Evolutionary conservation across 129 eudicot genomes (phyloP), one percentile per base, ranked within the genome.

Genomic region (sunflower (Helianthus annuus)): DNA sequence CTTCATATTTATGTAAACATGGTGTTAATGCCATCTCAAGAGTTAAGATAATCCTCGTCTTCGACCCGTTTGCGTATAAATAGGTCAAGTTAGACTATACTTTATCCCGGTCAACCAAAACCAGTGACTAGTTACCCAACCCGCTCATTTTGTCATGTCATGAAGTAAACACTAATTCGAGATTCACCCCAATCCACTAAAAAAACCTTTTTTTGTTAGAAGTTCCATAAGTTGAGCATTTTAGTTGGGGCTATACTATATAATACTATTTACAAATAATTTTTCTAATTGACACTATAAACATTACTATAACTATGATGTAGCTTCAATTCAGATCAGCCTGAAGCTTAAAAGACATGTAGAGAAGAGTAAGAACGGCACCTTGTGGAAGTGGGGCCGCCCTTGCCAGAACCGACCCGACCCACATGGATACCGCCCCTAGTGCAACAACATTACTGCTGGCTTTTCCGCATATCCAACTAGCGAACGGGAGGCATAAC

Each of bases 381-480:
- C 98, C 98, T 78, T 93, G 98, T 2, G 96, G 98, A 79, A 89
- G 58, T 61, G 96, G 96, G 58, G 83, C 90, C 53, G 76, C 67
- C 62, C 95, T 79, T 52, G 91, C 86, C 27, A 92, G 75, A 81
- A 73, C 82, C 38, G 96, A 83, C 45, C 95, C 88, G 24, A 89
- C 79, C 96, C 96, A 93, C 90, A 93, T 76, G 62, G 92, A 92
- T 9, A 80, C 81, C 13, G 87, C 87, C 66, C 82, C 90, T 3
- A 89, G 13, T 27, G 87, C 82, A 64, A 87, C 96, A 22, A 87
- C 64, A 53, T 92, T 81, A 64, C 98, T 92, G 75, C 96, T 92
- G 16, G 85, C 81, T 82, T 92, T 92, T 3, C 98, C 98, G 59
- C 90, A 92, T 73, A 90, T 90, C 98, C 96, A 92, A 77, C 86